A percentile compares a stretch with the other conserved stretches of the same genome.
Evolutionary conservation across 2,329 filamentous ascomycete species (phyloP).

Genomic region (Cercospora sp.): DNA sequence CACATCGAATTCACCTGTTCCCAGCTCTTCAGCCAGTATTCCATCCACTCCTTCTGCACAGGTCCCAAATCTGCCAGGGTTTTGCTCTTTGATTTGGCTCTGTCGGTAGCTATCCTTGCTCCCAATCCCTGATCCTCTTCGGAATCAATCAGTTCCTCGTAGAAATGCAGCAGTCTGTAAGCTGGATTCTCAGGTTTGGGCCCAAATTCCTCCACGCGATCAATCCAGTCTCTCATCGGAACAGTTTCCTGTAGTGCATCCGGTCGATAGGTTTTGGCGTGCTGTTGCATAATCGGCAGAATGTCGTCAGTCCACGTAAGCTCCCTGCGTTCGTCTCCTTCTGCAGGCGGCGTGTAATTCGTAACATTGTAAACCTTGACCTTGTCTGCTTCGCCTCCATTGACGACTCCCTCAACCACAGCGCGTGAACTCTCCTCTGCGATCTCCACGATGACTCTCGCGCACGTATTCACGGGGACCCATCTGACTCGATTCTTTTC

Average conservation of each 20-base stretch:
- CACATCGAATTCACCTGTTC: not conserved
- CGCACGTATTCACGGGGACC: slow-evolving; percentile 50
- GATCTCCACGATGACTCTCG: not conserved
- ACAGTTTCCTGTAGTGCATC: not conserved
- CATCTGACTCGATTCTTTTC: slow-evolving; percentile 52
- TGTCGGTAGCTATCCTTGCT: not conserved
- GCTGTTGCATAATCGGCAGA: not conserved
- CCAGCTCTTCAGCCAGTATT: not conserved
- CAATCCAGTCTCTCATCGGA: not conserved
- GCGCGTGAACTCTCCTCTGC: not conserved
- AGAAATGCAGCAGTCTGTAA: slow-evolving; percentile 1
- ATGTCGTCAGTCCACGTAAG: not conserved
- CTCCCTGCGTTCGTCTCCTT: not conserved
- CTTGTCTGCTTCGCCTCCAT: not conserved
- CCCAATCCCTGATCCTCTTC: not conserved
- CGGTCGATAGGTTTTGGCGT: not conserved
- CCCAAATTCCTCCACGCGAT: not conserved
- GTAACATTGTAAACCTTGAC: not conserved
- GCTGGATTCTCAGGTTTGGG: not conserved
- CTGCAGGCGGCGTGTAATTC: not conserved
- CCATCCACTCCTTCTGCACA: not conserved
- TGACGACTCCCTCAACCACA: not conserved
- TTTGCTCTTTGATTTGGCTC: not conserved
- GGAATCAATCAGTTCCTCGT: not conserved
- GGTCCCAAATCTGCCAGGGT: not conserved